Conservation (phyloP, 2,329 filamentous ascomycete genomes). For the Fusarium robinianum region DNA sequence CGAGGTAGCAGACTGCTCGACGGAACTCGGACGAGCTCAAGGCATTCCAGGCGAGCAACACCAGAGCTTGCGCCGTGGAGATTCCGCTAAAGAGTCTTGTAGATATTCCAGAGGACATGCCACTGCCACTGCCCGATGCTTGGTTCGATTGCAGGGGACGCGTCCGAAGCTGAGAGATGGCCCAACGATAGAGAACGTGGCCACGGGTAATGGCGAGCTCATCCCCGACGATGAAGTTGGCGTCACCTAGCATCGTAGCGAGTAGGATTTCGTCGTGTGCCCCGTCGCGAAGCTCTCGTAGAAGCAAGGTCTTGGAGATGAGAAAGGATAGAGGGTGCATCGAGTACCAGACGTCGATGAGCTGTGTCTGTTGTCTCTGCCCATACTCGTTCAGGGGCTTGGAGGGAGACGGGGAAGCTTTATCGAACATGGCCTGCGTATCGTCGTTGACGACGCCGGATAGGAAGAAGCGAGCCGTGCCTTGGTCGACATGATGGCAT, state of each 20-base stretch:
- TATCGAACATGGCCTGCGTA: conserved; percentile 41
- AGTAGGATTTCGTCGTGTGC: conserved; percentile 47
- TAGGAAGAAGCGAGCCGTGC: conserved; percentile 35
- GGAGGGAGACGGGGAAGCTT: conserved; percentile 16
- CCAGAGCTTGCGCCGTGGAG: conserved; percentile 41
- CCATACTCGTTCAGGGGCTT: conserved; percentile 40
- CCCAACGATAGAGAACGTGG: conserved; percentile 42
- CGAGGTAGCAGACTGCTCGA: conserved; percentile 43
- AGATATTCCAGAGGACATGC: conserved; percentile 36
- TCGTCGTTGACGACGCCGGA: conserved; percentile 37
- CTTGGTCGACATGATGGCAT: conserved; percentile 36
- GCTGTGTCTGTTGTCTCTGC: conserved; percentile 40
- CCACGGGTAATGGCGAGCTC: conserved; percentile 35
- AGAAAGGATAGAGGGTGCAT: conserved; percentile 46
- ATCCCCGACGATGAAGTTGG: conserved; percentile 42
- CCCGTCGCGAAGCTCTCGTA: conserved; percentile 45
- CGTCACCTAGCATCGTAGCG: conserved; percentile 47
- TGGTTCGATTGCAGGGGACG: conserved; percentile 32
- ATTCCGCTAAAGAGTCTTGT: conserved; percentile 42
- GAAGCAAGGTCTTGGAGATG: conserved; percentile 48
- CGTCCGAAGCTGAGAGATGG: conserved; percentile 39
- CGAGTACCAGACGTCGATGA: conserved; percentile 50
- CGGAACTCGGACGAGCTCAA: conserved; percentile 40
- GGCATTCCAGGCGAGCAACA: conserved; percentile 45
- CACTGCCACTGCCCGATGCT: conserved; percentile 25